Evolutionary conservation across 306 rosid genomes (phyloP).

Genomic region (Clitoria ternatea): DNA sequence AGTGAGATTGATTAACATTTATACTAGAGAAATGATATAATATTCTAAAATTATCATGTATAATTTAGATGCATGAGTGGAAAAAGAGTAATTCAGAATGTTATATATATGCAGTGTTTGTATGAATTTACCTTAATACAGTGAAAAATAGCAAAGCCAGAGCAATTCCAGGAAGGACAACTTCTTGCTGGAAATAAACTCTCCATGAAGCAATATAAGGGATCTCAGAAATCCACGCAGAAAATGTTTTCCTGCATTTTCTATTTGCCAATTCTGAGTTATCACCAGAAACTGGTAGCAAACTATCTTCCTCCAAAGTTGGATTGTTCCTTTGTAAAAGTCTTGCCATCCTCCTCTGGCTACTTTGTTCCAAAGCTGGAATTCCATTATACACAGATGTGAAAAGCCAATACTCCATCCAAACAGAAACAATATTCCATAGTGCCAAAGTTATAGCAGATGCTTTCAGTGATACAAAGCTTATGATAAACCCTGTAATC

Average conservation of each 20-base stretch:
- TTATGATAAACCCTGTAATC: conserved; percentile 74
- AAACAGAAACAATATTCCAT: conserved; percentile 65
- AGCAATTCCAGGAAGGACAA: conserved; percentile 75
- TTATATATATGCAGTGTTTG: too few species aligned
- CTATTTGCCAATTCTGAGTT: conserved; percentile 7
- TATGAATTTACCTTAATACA: conserved; percentile 65
- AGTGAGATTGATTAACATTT: too few species aligned
- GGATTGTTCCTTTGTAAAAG: conserved; percentile 17
- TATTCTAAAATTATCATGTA: too few species aligned
- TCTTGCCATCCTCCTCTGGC: conserved; percentile 47
- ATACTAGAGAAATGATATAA: too few species aligned
- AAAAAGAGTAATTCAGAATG: too few species aligned
- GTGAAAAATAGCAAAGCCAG: conserved; percentile 77
- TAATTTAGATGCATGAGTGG: too few species aligned
- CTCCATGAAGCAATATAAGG: conserved; percentile 71
- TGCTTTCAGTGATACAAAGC: conserved; percentile 74
- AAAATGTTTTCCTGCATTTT: conserved; percentile 23
- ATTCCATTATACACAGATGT: conserved; percentile 70
- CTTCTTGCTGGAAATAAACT: conserved; percentile 71
- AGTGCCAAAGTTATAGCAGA: conserved; percentile 74
- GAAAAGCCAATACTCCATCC: conserved; percentile 88
- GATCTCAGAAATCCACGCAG: conserved; percentile 30
- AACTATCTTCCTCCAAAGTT: conserved; percentile 25
- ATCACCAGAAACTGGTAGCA: conserved; percentile 23
- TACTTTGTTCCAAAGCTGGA: conserved; percentile 63